Conservation (phyloP, 148 eudicot genomes). For the Persicaria tinctoria region DNA sequence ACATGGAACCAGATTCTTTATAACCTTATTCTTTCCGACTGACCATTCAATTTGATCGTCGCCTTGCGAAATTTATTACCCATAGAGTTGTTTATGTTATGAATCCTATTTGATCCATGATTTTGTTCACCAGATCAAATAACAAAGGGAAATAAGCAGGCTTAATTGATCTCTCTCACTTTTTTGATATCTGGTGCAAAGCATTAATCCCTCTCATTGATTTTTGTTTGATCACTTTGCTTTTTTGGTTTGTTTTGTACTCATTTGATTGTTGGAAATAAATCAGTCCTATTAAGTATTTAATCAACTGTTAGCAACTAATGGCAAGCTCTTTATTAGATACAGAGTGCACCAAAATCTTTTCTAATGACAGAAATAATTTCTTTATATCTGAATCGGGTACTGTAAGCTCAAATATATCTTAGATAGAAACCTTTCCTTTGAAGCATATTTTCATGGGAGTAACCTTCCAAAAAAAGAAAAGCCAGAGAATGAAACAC, state of each 20-base stretch:
- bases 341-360: too few species aligned
- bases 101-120: neutral
- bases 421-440: neutral
- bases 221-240: neutral
- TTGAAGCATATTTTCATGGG: neutral
- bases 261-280: neutral
- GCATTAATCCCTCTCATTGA: neutral
- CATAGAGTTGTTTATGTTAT: neutral
- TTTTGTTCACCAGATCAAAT: neutral
- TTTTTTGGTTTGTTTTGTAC: neutral
- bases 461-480: slow-evolving; percentile 4
- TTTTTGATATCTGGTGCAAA: neutral
- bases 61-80: neutral
- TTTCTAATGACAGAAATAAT: too few species aligned
- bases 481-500: neutral
- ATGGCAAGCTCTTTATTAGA: too few species aligned
- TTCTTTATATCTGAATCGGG: too few species aligned
- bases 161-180: neutral
- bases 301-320: too few species aligned
- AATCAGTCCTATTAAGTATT: too few species aligned
- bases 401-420: neutral
- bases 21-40: slow-evolving; percentile 32
- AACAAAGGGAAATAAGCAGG: neutral
- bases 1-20: slow-evolving; percentile 89
- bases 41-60: neutral